Percentiles rank a stretch among this genome's conserved stretches.
phyloP scores from a whole-genome alignment of 495 filamentous ascomycete genomes.

The Aspergillus conjunctus region DNA sequence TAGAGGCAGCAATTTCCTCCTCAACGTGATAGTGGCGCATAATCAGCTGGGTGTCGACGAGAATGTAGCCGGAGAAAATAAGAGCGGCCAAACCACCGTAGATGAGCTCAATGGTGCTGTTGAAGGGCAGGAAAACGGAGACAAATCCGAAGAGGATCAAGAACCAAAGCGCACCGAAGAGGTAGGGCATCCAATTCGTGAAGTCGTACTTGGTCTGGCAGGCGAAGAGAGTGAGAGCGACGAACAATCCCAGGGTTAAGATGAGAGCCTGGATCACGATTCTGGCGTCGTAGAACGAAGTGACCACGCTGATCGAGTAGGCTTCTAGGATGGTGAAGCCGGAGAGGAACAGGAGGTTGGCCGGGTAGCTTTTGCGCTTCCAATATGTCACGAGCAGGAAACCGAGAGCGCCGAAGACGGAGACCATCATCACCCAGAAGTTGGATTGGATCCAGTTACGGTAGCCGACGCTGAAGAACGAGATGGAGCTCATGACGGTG shows the following conservation, averaged over 20 bases:
- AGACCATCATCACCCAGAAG: conserved; percentile 81
- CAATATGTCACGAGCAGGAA: conserved; percentile 92
- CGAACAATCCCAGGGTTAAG: conserved; percentile 89
- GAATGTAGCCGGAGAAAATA: conserved; percentile 89
- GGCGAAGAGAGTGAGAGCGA: conserved; percentile 89
- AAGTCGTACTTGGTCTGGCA: conserved; percentile 99
- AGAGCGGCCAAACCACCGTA: conserved; percentile 81
- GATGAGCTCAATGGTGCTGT: conserved; percentile 74
- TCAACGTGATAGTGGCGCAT: conserved; percentile 96
- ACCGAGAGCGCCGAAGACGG: conserved; percentile 75
- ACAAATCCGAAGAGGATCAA: conserved; percentile 92
- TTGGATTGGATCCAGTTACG: conserved; percentile 84
- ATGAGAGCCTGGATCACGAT: conserved; percentile 90
- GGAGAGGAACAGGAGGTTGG: conserved; percentile 88
- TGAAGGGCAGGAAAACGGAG: conserved; percentile 78
- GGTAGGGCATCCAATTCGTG: conserved; percentile 91
- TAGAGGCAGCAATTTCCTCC: conserved; percentile 96
- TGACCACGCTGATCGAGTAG: conserved; percentile 89
- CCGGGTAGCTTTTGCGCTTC: conserved; percentile 97
- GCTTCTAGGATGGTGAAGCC: conserved; percentile 92
- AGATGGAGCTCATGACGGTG: conserved; percentile 73
- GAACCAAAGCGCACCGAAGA: conserved; percentile 88
- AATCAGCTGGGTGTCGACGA: conserved; percentile 94
- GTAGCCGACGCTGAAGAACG: conserved; percentile 81
- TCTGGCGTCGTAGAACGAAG: conserved; percentile 76